Evolutionary conservation across 371 early-diverging fungal genomes (phyloP), one percentile per base, ranked within the genome.

Genomic region (Mortierella sp.): DNA sequence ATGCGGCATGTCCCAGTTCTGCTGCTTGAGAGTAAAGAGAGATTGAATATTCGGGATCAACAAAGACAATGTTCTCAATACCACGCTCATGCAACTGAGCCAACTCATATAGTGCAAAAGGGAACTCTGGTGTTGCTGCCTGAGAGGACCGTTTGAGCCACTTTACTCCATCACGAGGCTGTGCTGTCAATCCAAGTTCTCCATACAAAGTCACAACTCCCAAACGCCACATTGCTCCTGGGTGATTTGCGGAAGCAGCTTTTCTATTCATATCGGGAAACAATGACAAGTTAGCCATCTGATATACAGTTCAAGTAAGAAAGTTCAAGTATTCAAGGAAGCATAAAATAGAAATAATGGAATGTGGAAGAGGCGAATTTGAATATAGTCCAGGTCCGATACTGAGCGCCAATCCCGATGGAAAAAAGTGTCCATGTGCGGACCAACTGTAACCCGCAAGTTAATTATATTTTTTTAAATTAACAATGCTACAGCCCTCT

Each of bases 101-200:
- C 8, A 93, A 85, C 84, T 95, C 95, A 74, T 94, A 94, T 36
- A 94, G 86, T 13, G 94, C 95, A 79, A 94, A 93, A 7, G 95
- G 94, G 77, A 93, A 94, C 70, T 92, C 88, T 28, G 86, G 83
- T 28, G 89, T 92, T 2, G 94, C 94, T 45, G 92, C 92, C 68
- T 93, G 92, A 10, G 92, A 90, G 2, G 95, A 87, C 66, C 93
- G 85, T 76, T 92, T 93, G 68, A 94, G 87, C 96, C 94, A 94
- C 73, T 92, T 94, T 62, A 93, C 90, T 33, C 92, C 95, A 84
- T 95, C 93, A 60, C 94, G 90, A 38, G 89, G 85, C 47, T 90
- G 92, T 40, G 85, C 83, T 24, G 87, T 75, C 43, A 91, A 70
- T 7, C 92, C 92, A 7, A 94, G 83, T 45, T 92, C 92, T 19